A percentile compares a stretch with the other conserved stretches of the same genome.
phyloP scores from a whole-genome alignment of 208 protist species.

The Leishmania lainsoni region DNA sequence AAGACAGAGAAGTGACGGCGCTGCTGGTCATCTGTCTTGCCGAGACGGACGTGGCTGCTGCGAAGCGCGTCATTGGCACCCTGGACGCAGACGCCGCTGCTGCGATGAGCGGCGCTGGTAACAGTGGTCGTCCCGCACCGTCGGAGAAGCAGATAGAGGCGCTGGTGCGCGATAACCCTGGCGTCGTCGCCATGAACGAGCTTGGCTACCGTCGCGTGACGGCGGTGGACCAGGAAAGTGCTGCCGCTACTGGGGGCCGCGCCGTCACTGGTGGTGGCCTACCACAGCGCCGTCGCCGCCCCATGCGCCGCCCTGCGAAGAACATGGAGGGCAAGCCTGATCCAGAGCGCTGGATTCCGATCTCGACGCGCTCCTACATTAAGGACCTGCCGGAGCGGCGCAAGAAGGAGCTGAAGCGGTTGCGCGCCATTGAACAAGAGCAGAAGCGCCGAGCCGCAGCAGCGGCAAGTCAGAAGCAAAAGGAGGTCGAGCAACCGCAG shows the following conservation, averaged over 20 bases:
- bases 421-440: constrained; percentile 84
- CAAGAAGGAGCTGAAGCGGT: constrained; percentile 81
- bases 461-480: constrained; percentile 19
- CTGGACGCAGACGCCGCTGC: constrained; percentile 25
- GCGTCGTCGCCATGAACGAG: constrained; percentile 50
- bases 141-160: constrained; percentile 42
- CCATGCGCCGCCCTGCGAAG: constrained; percentile 64
- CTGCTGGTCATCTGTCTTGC: constrained; percentile 64
- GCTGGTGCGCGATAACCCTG: constrained; percentile 45
- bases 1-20: constrained; percentile 51
- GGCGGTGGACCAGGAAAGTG: constrained; percentile 5
- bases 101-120: constrained; percentile 1
- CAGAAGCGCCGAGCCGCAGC: constrained; percentile 65
- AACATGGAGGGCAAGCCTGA: constrained; percentile 74
- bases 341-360: constrained; percentile 88
- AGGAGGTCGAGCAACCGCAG: constrained; percentile 10
- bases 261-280: constrained; percentile 6
- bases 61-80: constrained; percentile 12
- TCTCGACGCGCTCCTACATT: constrained; percentile 81
- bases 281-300: constrained; percentile 37
- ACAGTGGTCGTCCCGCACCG: not conserved
- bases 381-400: constrained; percentile 80
- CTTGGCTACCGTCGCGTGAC: constrained; percentile 68
- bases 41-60: constrained; percentile 50
- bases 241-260: not conserved